A percentile compares a stretch with the other conserved stretches of the same genome.
phyloP scores from a whole-genome alignment of 495 filamentous ascomycete genomes.

The Lophium mytilinum region DNA sequence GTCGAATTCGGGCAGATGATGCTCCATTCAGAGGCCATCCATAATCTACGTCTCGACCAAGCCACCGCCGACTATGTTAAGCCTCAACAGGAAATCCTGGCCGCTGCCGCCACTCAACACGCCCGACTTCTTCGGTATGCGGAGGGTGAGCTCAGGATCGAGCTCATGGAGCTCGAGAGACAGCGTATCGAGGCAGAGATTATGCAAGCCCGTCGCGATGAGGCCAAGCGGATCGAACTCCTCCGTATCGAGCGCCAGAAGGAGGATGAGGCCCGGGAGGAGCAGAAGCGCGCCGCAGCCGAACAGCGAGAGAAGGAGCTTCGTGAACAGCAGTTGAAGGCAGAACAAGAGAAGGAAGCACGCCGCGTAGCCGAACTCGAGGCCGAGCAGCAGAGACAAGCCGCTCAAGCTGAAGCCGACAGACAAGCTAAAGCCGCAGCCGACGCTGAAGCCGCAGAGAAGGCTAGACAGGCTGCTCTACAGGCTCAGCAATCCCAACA shows the following conservation, averaged over 20 bases:
- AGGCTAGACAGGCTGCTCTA: conserved; percentile 7
- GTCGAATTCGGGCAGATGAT: conserved; percentile 27
- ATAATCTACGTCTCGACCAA: conserved; percentile 10
- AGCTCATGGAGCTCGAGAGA: conserved; percentile 14
- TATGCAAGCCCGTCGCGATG: neutral
- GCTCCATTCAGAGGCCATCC: conserved; percentile 20
- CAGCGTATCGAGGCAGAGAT: conserved; percentile 9
- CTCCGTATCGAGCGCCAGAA: too few species aligned
- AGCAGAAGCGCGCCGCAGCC: conserved; percentile 7
- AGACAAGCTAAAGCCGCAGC: conserved; percentile 19
- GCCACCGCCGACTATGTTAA: conserved; percentile 4
- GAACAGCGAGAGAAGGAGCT: conserved; percentile 5
- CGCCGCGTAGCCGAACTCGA: neutral
- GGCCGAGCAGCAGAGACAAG: conserved; percentile 8
- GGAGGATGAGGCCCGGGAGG: neutral
- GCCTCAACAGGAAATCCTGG: conserved; percentile 52
- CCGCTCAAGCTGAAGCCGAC: conserved; percentile 16
- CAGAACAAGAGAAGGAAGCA: conserved; percentile 17
- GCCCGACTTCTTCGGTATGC: conserved; percentile 57
- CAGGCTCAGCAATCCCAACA: conserved; percentile 5
- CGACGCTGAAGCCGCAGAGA: conserved; percentile 19
- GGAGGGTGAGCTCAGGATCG: conserved; percentile 23
- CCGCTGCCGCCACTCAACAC: conserved; percentile 53
- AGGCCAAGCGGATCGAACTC: conserved; percentile 3
- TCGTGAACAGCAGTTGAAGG: neutral